Conservation (phyloP, 164 flowering plant species). For the Saururus chinensis region DNA sequence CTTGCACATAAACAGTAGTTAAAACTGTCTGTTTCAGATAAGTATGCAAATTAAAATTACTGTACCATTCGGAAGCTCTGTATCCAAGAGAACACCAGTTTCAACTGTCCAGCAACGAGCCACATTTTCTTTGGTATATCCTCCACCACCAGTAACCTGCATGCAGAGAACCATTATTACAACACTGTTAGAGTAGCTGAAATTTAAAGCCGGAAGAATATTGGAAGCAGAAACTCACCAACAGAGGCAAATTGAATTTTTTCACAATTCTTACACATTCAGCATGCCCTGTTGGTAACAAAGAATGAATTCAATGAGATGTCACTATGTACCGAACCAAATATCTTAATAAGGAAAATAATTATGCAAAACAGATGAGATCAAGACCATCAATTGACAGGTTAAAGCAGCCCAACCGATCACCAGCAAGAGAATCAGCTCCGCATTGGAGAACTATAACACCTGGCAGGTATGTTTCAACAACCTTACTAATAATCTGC, state of each 20-base stretch:
- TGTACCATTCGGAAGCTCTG: constrained; percentile 86
- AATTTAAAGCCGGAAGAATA: no score
- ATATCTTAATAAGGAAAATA: no score
- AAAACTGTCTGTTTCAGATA: no score
- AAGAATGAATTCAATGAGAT: background rate
- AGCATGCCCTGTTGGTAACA: constrained; percentile 61
- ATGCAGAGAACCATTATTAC: no score
- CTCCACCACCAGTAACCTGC: constrained; percentile 99
- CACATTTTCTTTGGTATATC: constrained; percentile 95
- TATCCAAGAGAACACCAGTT: constrained; percentile 85
- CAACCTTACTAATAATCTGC: constrained; percentile 91
- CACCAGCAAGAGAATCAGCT: constrained; percentile 98
- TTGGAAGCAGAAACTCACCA: constrained; percentile 45
- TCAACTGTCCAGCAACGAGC: constrained; percentile 99
- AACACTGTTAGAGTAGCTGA: no score
- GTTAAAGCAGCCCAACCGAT: constrained; percentile 96
- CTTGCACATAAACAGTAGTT: no score
- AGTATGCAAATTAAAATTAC: no score
- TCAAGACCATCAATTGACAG: constrained; percentile 95
- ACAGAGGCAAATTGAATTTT: constrained; percentile 80
- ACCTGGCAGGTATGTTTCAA: constrained; percentile 83
- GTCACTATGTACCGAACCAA: no score
- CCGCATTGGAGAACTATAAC: constrained; percentile 98
- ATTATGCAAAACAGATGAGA: constrained; percentile 37
- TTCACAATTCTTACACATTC: constrained; percentile 94